A percentile compares a stretch with the other conserved stretches of the same genome.
Conservation (phyloP, 169 alveolate species). For the Cryptosporidium muris region DNA sequence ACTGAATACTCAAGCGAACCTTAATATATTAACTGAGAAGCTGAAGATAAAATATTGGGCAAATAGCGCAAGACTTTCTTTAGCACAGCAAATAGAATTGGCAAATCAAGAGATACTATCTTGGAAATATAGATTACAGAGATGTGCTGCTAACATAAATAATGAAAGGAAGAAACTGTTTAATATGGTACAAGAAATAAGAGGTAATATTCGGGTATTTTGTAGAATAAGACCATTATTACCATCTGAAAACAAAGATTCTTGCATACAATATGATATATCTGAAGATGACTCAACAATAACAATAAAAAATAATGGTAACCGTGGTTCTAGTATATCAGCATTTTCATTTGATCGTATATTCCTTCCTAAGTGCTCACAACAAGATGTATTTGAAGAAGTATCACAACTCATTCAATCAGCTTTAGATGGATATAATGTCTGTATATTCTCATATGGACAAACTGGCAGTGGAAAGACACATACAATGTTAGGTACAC, state of each 20-base stretch:
- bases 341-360: conserved; percentile 80
- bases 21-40: conserved; percentile 34
- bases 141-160: conserved; percentile 19
- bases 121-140: conserved; percentile 53
- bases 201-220: conserved; percentile 79
- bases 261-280: conserved; percentile 58
- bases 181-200: conserved; percentile 76
- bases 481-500: conserved; percentile 83
- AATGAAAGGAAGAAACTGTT: conserved; percentile 72
- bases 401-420: conserved; percentile 80
- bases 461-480: conserved; percentile 88
- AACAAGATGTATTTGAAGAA: conserved; percentile 80
- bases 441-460: conserved; percentile 85
- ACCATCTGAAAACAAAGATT: neutral
- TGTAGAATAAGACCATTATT: conserved; percentile 79
- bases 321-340: conserved; percentile 20
- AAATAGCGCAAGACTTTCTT: conserved; percentile 45
- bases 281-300: conserved; percentile 68
- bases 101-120: conserved; percentile 65
- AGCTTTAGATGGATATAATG: conserved; percentile 84
- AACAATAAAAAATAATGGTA: conserved; percentile 33
- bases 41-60: conserved; percentile 68
- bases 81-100: conserved; percentile 65
- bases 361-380: conserved; percentile 73
- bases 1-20: conserved; percentile 5